These are phyloP conservation scores for Colletotrichum scovillei DNA, from an alignment of 2,329 filamentous ascomycete species.

Conservation along the genomic window DNA sequence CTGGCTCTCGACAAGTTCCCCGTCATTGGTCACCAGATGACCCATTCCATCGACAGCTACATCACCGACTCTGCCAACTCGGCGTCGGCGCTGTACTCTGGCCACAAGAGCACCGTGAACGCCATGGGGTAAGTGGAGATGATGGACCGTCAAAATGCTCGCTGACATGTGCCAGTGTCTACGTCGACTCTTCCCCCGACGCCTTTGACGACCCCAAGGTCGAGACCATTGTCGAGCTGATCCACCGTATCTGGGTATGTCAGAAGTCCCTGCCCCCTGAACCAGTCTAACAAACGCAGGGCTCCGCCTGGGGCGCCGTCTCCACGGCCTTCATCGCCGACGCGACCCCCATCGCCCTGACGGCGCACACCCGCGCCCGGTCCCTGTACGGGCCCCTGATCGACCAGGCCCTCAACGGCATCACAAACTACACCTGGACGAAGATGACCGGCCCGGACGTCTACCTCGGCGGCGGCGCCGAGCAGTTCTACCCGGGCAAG, in stretches of 20 bases:
- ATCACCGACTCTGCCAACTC: conserved; percentile 91
- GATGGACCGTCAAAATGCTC: not conserved
- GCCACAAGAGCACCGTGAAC: conserved; percentile 87
- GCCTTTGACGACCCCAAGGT: conserved; percentile 87
- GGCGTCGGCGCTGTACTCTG: conserved; percentile 82
- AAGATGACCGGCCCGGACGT: conserved; percentile 80
- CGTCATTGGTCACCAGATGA: conserved; percentile 89
- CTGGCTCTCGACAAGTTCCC: conserved; percentile 87
- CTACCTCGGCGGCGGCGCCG: conserved; percentile 84
- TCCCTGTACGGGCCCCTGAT: conserved; percentile 77
- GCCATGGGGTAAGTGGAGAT: conserved; percentile 69
- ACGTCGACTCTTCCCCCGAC: conserved; percentile 79
- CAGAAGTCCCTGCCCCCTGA: conserved; percentile 47
- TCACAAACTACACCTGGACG: conserved; percentile 86
- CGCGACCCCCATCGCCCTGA: conserved; percentile 82
- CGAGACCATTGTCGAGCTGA: conserved; percentile 83
- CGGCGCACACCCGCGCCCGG: conserved; percentile 78
- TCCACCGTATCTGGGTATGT: conserved; percentile 75
- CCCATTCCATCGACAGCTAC: conserved; percentile 85
- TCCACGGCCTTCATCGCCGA: conserved; percentile 86
- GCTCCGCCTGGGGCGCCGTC: conserved; percentile 72
- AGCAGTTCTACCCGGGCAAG: conserved; percentile 78
- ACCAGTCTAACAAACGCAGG: conserved; percentile 41
- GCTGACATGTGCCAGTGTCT: conserved; percentile 60
- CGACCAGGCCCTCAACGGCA: conserved; percentile 79